Conservation (phyloP, 139 green algal genomes). For the Micromonas commoda region DNA sequence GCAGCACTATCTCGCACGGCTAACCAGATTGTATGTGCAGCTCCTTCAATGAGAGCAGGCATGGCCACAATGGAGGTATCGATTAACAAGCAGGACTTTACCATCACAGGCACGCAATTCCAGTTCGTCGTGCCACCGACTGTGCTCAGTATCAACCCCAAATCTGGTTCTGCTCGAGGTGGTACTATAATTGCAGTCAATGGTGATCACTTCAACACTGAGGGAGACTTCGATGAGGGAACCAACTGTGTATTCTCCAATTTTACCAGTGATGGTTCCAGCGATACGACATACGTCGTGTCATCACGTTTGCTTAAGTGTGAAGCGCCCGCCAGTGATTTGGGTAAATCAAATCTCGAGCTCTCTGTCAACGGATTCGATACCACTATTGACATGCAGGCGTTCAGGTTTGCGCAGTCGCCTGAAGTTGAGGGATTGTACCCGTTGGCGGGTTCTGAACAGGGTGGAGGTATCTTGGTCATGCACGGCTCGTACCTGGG, state of each 20-base stretch:
- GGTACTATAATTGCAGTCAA: background rate
- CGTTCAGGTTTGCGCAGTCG: background rate
- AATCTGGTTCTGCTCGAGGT: background rate
- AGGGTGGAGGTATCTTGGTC: background rate
- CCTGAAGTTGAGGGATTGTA: constrained; percentile 1
- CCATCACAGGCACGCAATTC: background rate
- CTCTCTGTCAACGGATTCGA: background rate
- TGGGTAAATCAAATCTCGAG: background rate
- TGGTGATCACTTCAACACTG: background rate
- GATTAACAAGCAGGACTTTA: constrained; percentile 11
- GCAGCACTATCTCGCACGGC: background rate
- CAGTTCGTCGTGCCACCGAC: background rate
- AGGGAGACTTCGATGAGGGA: background rate
- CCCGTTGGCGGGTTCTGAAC: background rate
- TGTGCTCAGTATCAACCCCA: background rate
- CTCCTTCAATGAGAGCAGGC: background rate
- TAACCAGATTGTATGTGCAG: background rate
- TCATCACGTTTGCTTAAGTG: constrained; percentile 1
- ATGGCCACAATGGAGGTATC: background rate
- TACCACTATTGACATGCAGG: background rate
- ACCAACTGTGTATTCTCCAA: background rate
- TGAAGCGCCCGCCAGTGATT: background rate
- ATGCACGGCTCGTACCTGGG: background rate
- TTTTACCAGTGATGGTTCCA: background rate
- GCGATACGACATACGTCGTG: background rate